phyloP scores from a whole-genome alignment of 2,329 filamentous ascomycete genomes.

The Diaporthe australafricana region DNA sequence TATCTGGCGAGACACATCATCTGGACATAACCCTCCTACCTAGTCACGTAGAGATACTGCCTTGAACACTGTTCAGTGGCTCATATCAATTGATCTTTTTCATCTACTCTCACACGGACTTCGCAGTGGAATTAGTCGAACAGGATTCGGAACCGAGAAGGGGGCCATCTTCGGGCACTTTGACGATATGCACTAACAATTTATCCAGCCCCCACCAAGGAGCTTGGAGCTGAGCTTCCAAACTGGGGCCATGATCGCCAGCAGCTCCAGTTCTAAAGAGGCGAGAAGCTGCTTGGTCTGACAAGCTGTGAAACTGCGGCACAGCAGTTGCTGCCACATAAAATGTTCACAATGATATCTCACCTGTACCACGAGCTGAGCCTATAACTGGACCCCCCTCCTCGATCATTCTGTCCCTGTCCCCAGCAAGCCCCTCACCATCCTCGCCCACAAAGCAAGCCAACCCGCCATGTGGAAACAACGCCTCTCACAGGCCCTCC shows the following conservation, averaged over 20 bases:
- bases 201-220: background rate
- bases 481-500: conserved; percentile 13
- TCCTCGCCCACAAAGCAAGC: too few species aligned
- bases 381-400: background rate
- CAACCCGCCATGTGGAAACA: conserved; percentile 18
- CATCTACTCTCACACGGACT: background rate
- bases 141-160: background rate
- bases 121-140: background rate
- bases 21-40: background rate
- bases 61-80: too few species aligned
- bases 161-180: background rate
- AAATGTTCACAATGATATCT: background rate
- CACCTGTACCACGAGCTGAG: too few species aligned
- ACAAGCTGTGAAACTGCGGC: background rate
- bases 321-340: background rate
- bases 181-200: background rate
- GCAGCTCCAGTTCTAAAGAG: background rate
- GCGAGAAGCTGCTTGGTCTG: background rate
- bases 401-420: background rate
- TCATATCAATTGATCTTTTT: background rate
- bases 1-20: background rate
- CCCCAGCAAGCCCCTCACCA: background rate
- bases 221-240: background rate
- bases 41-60: too few species aligned
- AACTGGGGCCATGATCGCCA: conserved; percentile 3